Conservation (phyloP, 2,329 filamentous ascomycete genomes). For the Scedosporium boydii region DNA sequence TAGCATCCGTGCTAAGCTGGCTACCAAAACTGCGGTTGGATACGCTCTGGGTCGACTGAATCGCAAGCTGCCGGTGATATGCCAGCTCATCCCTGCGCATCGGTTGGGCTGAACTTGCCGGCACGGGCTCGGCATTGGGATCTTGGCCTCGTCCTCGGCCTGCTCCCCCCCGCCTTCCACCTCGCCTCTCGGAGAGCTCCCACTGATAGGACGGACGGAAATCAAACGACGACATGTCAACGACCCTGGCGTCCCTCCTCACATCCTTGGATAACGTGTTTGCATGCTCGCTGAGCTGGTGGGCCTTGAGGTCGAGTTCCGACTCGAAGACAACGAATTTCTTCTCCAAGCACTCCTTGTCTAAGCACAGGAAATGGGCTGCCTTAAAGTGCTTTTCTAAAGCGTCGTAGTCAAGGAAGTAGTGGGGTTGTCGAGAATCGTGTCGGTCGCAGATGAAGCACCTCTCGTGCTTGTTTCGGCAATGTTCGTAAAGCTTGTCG, state of each 20-base stretch:
- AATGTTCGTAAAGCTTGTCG: constrained; percentile 90
- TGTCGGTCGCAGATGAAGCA: constrained; percentile 86
- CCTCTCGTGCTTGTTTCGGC: constrained; percentile 84
- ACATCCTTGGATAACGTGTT: constrained; percentile 73
- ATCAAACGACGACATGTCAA: constrained; percentile 83
- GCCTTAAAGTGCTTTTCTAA: constrained; percentile 79
- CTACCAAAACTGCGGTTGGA: constrained; percentile 77
- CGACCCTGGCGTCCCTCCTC: constrained; percentile 69
- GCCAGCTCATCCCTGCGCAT: constrained; percentile 80
- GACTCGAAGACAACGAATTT: constrained; percentile 96
- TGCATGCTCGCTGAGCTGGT: constrained; percentile 78
- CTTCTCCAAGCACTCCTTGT: constrained; percentile 86
- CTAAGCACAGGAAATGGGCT: constrained; percentile 78
- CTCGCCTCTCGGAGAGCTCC: constrained; percentile 35
- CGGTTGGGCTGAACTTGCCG: constrained; percentile 68
- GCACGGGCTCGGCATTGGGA: constrained; percentile 74
- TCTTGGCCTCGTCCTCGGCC: constrained; percentile 60
- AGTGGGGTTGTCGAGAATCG: constrained; percentile 66
- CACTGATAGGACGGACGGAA: constrained; percentile 63
- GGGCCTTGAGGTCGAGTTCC: constrained; percentile 88
- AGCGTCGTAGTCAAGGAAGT: constrained; percentile 81
- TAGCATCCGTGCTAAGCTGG: constrained; percentile 48
- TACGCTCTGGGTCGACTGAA: constrained; percentile 55
- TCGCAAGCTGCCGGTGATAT: constrained; percentile 84
- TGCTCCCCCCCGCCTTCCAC: constrained; percentile 27